Evolutionary conservation across 306 rosid species (phyloP).

Genomic region (Casuarina glauca): DNA sequence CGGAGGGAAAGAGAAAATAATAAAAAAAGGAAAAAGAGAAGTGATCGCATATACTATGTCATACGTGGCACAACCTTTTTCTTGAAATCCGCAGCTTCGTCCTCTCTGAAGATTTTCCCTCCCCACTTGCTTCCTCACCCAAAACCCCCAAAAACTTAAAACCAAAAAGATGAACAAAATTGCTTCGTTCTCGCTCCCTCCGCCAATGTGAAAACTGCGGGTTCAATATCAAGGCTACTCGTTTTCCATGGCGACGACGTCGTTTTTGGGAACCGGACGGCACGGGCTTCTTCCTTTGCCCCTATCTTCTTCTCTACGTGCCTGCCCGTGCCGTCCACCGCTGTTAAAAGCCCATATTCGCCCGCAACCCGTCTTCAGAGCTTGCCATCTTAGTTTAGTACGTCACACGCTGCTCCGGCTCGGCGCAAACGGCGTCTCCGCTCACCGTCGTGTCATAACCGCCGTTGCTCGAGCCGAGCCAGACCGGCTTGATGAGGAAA

Average conservation of each 20-base stretch:
- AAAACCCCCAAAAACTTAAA: not conserved
- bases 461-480: slow-evolving; percentile 44
- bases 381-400: slow-evolving; percentile 17
- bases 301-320: slow-evolving; percentile 27
- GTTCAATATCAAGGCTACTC: not conserved
- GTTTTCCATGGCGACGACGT: slow-evolving; percentile 35
- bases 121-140: not conserved
- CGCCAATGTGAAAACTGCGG: not conserved
- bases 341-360: slow-evolving; percentile 15
- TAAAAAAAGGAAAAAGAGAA: not conserved
- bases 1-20: too few species aligned
- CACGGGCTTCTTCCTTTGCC: slow-evolving; percentile 23
- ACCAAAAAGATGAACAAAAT: too few species aligned
- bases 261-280: slow-evolving; percentile 21
- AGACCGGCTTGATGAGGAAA: slow-evolving; percentile 34
- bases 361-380: slow-evolving; percentile 5
- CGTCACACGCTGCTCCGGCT: slow-evolving; percentile 4
- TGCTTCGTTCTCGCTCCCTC: not conserved
- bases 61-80: too few species aligned
- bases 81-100: too few species aligned
- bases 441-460: slow-evolving; percentile 23
- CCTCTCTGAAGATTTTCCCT: not conserved
- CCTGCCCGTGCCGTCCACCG: slow-evolving; percentile 27
- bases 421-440: not conserved
- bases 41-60: too few species aligned